phyloP scores from a whole-genome alignment of 2,329 filamentous ascomycete species.

The Cordyceps fumosorosea region DNA sequence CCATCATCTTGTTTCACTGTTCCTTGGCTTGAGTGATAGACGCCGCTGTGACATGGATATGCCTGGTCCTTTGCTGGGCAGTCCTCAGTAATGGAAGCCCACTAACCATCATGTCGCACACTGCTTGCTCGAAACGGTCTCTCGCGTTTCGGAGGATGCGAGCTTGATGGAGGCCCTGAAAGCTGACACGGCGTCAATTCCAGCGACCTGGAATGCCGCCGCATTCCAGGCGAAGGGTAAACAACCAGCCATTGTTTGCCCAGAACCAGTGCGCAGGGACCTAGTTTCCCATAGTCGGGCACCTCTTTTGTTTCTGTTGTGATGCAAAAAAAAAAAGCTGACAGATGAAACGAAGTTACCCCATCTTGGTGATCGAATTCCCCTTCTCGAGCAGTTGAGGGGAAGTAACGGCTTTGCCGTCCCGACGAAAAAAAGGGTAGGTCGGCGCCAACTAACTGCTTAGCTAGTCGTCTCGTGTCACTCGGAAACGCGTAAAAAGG shows the following conservation, averaged over 20 bases:
- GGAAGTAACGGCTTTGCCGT: no score
- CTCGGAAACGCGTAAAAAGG: neutral
- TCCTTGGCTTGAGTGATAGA: neutral
- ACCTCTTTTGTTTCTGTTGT: no score
- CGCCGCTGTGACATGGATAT: no score
- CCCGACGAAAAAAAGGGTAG: neutral
- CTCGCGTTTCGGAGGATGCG: neutral
- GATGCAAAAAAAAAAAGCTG: no score
- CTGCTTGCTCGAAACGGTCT: neutral
- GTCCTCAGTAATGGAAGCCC: neutral
- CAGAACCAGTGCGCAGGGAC: neutral
- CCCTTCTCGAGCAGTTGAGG: no score
- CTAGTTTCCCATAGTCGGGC: neutral
- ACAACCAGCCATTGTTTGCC: neutral
- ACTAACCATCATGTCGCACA: neutral
- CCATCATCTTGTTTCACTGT: neutral
- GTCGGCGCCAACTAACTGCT: neutral
- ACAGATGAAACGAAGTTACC: no score
- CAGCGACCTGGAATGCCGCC: neutral
- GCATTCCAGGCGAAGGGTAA: neutral
- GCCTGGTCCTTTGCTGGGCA: no score
- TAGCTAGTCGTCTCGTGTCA: neutral
- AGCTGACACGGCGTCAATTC: neutral
- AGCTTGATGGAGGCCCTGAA: neutral
- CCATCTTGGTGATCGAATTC: no score